Evolutionary conservation across 192 early-diverging fungal species (phyloP).

Genomic region (Coemansia asiatica): DNA sequence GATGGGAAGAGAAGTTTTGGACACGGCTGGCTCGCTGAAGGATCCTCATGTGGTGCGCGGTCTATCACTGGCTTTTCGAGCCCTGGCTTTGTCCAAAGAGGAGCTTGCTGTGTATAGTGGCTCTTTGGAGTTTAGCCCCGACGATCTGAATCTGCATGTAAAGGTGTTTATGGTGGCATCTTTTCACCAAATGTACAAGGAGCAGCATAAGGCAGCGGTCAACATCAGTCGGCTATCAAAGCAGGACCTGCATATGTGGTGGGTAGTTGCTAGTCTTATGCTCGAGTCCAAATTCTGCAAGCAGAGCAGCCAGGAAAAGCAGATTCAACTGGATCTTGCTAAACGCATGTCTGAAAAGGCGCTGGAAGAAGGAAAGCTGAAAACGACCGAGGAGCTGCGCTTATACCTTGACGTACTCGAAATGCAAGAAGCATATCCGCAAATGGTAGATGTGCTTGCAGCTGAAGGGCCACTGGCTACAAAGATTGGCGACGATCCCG

Average conservation of each 20-base stretch:
- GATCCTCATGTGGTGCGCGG: conserved; percentile 35
- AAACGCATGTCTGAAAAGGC: conserved; percentile 85
- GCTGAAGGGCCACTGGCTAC: conserved; percentile 59
- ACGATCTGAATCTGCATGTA: conserved; percentile 69
- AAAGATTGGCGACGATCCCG: conserved; percentile 72
- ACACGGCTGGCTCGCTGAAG: conserved; percentile 19
- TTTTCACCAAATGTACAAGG: conserved; percentile 61
- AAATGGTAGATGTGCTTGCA: conserved; percentile 58
- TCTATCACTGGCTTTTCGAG: conserved; percentile 26
- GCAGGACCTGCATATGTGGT: conserved; percentile 79
- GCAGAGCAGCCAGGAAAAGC: conserved; percentile 26
- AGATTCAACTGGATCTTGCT: conserved; percentile 66
- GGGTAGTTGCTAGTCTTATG: conserved; percentile 78
- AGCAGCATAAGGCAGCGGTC: conserved; percentile 64
- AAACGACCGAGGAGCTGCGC: conserved; percentile 75
- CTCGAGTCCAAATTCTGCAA: conserved; percentile 62
- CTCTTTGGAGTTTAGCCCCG: conserved; percentile 60
- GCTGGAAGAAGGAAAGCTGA: conserved; percentile 63
- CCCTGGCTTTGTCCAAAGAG: conserved; percentile 43
- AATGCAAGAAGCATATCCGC: conserved; percentile 52
- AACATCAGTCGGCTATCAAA: conserved; percentile 81
- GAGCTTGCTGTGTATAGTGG: conserved; percentile 75
- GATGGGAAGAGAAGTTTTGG: conserved; percentile 63
- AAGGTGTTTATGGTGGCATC: conserved; percentile 86
- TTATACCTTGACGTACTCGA: conserved; percentile 74